phyloP scores from a whole-genome alignment of 257 asterid species.

The Fraxinus pennsylvanica region DNA sequence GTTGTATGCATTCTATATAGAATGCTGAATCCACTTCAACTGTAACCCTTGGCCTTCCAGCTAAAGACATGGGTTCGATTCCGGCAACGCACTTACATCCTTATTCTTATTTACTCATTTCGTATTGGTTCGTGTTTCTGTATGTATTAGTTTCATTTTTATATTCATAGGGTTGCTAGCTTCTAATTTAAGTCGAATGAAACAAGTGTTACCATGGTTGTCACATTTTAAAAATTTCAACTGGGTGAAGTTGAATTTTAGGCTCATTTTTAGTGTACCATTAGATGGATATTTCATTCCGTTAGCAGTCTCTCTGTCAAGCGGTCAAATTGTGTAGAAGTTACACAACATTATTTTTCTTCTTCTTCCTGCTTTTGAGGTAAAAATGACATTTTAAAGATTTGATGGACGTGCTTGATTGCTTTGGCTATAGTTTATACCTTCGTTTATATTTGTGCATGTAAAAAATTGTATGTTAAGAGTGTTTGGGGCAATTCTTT shows the following conservation, averaged over 20 bases:
- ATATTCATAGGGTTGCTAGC: neutral
- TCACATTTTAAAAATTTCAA: neutral
- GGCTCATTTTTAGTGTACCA: neutral
- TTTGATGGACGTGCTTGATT: conserved; percentile 21
- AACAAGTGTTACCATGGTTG: neutral
- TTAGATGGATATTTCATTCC: neutral
- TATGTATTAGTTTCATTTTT: neutral
- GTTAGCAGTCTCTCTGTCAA: neutral
- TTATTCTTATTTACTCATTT: too few relatives aligned
- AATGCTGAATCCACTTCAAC: neutral
- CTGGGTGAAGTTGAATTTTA: neutral
- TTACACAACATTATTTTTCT: neutral
- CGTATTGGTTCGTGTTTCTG: neutral
- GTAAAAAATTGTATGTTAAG: conserved; percentile 12
- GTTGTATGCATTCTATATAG: neutral
- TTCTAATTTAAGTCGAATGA: neutral
- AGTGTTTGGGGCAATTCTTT: conserved; percentile 21
- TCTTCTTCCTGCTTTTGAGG: neutral
- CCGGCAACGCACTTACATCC: neutral
- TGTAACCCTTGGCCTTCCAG: neutral
- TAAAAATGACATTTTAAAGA: neutral
- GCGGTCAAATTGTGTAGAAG: neutral
- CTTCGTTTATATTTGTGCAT: neutral
- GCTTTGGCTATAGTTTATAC: neutral
- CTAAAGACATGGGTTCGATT: neutral